Evolutionary conservation across 225 moss, liverwort and hornwort species (phyloP), one percentile per base, ranked within the genome.

Genomic region (Polytrichum formosum): DNA sequence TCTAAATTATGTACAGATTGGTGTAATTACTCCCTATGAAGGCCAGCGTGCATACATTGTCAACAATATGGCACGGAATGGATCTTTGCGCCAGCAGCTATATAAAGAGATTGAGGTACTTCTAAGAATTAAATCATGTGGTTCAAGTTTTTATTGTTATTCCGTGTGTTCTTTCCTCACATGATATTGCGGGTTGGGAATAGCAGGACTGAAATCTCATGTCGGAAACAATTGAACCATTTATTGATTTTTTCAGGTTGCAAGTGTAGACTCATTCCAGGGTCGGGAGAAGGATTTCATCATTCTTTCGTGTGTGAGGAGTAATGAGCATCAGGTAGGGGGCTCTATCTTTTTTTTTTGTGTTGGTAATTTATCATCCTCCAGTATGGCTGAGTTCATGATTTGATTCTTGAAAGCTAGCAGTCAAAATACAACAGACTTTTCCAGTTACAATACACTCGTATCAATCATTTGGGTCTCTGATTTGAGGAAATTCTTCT

Each of bases 41-140:
- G 98, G 98, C 26, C 98, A 99, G 69, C 98, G 98, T 71, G 98
- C 98, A 28, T 99, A 94, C 72, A 99, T 99, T 79, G 94, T 99
- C 26, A 99, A 99, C 81, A 91, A 99, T 75, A 99, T 99, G 98
- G 91, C 94, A 67, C 81, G 98, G 64, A 94, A 94, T 82, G 98
- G 98, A 26, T 91, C 92, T 33, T 76, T 99, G 31, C 90, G 98
- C 33, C 98, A 99, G 80, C 98, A 99, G 58, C 72, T 99, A 61
- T 99, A 99, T 67, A 99, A 99, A 68, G 98, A 99, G 63, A 99
- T 99, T 37, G 98, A 99, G 92, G 95, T 88, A 77, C 56, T 28
- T 25, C 13, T 46, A 46, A 46, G 13, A 46, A 2, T 16, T 16
- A 46, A 13, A 46, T 10, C 46, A 46, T 46, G 4, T 46, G 46